Evolutionary conservation across 805 yeast genomes (phyloP), one percentile per base, ranked within the genome.

Genomic region (Barnettozyma sp.): DNA sequence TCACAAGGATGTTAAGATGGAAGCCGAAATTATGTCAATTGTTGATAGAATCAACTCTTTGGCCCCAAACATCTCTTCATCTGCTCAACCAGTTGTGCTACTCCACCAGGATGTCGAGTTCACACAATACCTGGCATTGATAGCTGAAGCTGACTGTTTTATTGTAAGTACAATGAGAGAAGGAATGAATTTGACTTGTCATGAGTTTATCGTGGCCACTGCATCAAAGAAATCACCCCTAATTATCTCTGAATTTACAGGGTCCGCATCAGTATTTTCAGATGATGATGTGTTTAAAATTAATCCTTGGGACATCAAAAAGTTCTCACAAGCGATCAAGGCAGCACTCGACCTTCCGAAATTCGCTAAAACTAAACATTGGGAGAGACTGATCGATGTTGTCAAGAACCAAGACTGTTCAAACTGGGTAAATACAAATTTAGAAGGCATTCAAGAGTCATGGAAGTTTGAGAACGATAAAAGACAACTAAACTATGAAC

Each of bases 141-240:
- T 83, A 30, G 64, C 77, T 24, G 97, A 87, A 54, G 95, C 97
- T 2, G 94, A 85, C 46, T 67, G 76, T 1, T 92, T 92, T 52
- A 77, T 83, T 29, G 96, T 90, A 2, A 78, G 94, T 8, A 83
- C 95, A 2, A 73, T 90, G 68, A 78, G 98, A 54, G 98, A 92
- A 58, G 98, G 98, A 18, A 83, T 92, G 87, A 92, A 92, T 50
- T 67, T 92, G 52, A 88, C 97, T 0, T 90, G 96, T 48, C 98
- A 92, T 54, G 98, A 92, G 56, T 92, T 82, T 55, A 72, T 87
- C 27, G 80, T 79, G 37, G 83, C 94, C 18, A 73, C 92, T 1
- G 61, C 66, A 16, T 75, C 72, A 27, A 73, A 74, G 40, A 78
- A 81, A 45, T 81, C 95, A 0, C 95, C 96, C 2, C 68, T 90